Conservation (phyloP, 208 protist species). For the Trypanosoma vivax region DNA sequence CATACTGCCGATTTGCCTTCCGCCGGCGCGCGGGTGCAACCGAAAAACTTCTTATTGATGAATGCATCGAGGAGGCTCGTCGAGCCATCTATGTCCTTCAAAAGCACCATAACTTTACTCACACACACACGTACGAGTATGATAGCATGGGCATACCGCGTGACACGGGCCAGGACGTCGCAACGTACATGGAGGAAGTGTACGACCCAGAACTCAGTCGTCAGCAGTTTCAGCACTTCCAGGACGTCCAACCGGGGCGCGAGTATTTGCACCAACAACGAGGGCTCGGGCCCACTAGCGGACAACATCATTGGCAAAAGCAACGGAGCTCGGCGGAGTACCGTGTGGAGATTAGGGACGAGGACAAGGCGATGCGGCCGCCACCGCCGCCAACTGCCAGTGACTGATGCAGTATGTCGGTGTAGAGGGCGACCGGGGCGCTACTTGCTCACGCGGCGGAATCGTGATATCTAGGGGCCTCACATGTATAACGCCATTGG, state of each 20-base stretch:
- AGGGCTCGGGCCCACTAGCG: conserved; percentile 54
- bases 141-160: conserved; percentile 80
- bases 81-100: conserved; percentile 74
- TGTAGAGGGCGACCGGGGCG: too few species aligned
- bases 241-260: conserved; percentile 71
- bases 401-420: not conserved
- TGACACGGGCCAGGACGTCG: conserved; percentile 87
- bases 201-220: conserved; percentile 84
- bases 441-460: too few species aligned
- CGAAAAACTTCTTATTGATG: conserved; percentile 85
- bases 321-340: conserved; percentile 45
- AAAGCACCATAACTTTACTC: conserved; percentile 81
- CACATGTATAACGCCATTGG: not conserved
- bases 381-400: conserved; percentile 50
- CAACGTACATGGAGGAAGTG: conserved; percentile 89
- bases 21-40: conserved; percentile 64
- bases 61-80: conserved; percentile 82
- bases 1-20: conserved; percentile 74
- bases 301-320: conserved; percentile 62
- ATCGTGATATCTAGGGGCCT: too few species aligned
- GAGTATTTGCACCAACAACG: conserved; percentile 64
- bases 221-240: conserved; percentile 81
- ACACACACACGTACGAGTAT: conserved; percentile 73
- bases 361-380: conserved; percentile 72
- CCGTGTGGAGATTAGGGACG: conserved; percentile 70